Base-by-base conservation (phyloP, 441 rosid genomes). In the Jatropha podagrica region DNA sequence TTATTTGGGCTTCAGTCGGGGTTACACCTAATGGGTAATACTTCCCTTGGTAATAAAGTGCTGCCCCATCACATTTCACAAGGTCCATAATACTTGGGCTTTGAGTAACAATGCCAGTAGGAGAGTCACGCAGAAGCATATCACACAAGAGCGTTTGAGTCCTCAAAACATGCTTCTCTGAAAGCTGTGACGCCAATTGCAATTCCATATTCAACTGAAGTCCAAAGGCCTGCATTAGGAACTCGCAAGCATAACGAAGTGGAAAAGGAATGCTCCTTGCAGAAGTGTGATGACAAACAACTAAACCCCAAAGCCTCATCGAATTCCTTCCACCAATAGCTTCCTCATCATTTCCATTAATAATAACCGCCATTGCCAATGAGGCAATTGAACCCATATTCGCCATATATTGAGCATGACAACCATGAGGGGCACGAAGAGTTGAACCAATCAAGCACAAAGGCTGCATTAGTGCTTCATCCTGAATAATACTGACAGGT, bases 41-140 rank as follows among this genome's bases (percentile, higher is more conserved):
- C 74, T 85, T 92, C 37, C 91, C 95, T 46, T 83, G 92, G 86
- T 88, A 90, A 84, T 86, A 91, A 76, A 93, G 94, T 27, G 98
- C 97, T 2, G 98, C 92, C 23, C 98, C 99, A 56, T 93, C 89
- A 79, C 98, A 93, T 84, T 91, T 93, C 63, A 93, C 97, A 38
- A 95, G 92, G 80, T 95, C 90, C 97, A 91, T 92, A 66, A 92
- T 93, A 72, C 96, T 92, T 41, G 99, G 99, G 63, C 92, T 93
- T 83, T 95, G 99, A 52, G 98, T 91, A 65, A 91, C 88, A 84
- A 95, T 92, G 42, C 96, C 98, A 49, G 90, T 27, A 8, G 98
- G 98, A 13, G 99, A 91, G 66, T 95, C 99, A 71, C 98, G 94
- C 78, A 95, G 90, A 77, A 95, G 96, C 99, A 93, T 93, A 83